Base-by-base conservation (phyloP, 2,329 filamentous ascomycete species). In the Beauveria brongniartii region DNA sequence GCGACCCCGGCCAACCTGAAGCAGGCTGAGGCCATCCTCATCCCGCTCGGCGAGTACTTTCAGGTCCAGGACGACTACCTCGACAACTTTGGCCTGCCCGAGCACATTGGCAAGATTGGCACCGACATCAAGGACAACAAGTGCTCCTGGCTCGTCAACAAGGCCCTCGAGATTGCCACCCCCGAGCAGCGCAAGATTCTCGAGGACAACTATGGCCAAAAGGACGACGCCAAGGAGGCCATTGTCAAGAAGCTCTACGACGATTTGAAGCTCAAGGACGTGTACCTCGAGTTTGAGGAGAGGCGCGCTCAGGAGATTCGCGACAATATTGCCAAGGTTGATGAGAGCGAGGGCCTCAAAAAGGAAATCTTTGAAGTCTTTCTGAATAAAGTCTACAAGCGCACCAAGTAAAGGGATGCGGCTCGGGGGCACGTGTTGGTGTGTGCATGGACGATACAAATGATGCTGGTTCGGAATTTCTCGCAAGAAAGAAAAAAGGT, bases 111-210 rank as follows among this genome's bases (percentile, higher is more conserved):
- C 76, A 99, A 99, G 85, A 96, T 97, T 66, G 94, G 94, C 67
- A 99, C 94, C 63, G 94, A 99, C 72, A 99, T 99, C 75, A 88
- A 92, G 82, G 94, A 99, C 80, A 99, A 99, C 85, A 99, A 99
- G 84, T 99, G 94, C 83, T 95, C 91, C 47, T 99, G 94, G 94
- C 80, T 99, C 63, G 84, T 99, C 76, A 99, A 99, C 83, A 88
- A 96, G 77, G 94, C 94, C 52, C 82, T 99, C 63, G 82, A 86
- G 73, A 83, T 88, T 64, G 89, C 85, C 65, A 92, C 83, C 2
- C 86, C 91, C 1, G 91, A 93, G 74, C 94, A 99, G 82, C 87
- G 92, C 71, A 82, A 89, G 77, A 76, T 95, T 44, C 86, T 99
- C 56, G 91, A 97, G 72, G 85, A 91, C 62, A 93, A 96, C 80